Base-by-base conservation (phyloP, 108 stramenopile species). In the Cyclostephanos invisitatus region DNA sequence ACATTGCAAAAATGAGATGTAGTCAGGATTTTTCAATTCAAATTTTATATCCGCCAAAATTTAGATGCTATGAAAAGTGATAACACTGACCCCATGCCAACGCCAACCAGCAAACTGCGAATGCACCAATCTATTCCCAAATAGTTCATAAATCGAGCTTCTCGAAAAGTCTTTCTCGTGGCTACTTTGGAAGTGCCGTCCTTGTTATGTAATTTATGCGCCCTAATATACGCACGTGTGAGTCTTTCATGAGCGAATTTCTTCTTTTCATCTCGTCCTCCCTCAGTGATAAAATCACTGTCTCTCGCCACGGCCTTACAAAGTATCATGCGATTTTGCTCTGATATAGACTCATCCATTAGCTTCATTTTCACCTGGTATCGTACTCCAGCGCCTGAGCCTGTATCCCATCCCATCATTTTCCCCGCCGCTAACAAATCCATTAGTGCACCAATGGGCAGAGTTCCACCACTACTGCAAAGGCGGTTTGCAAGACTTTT, bases 341-440 rank as follows among this genome's bases (percentile, higher is more conserved):
- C 85, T 0, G 88, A 87, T 28, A 91, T 89, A 3, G 71, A 57
- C 25, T 65, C 58, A 74, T 91, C 79, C 42, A 91, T 87, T 0
- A 76, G 60, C 62, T 91, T 91, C 78, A 91, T 83, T 49, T 87
- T 85, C 17, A 91, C 88, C 25, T 80, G 64, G 59, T 91, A 86
- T 64, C 64, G 56, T 24, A 79, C 75, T 17, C 65, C 67, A 3
- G 72, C 83, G 67, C 36, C 28, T 18, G 70, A 63, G 15, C 73
- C 81, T 42, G 78, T 62, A 4, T 73, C 29, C 78, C 76, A 80
- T 54, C 63, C 75, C 76, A 87, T 83, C 61, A 86, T 85, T 60
- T 86, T 86, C 14, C 91, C 91, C 48, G 86, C 86, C 25, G 86
- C 51, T 10, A 91, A 68, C 21, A 91, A 53, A 68, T 91, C 91